A percentile compares a stretch with the other conserved stretches of the same genome.
phyloP scores from a whole-genome alignment of 805 yeast genomes.

The Ogataea corticis region DNA sequence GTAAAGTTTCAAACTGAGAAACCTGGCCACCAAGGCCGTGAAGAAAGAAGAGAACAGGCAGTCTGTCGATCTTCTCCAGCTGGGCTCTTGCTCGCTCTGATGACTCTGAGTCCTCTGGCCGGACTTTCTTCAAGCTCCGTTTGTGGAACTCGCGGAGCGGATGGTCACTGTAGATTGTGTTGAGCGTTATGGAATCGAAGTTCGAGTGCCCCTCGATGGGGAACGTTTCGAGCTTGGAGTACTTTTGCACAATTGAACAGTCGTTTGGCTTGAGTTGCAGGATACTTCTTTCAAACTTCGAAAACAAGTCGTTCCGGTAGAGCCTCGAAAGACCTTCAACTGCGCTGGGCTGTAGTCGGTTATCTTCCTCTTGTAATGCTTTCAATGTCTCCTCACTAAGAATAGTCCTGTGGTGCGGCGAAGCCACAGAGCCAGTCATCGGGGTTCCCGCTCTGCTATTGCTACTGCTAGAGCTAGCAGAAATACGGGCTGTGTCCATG shows the following conservation, averaged over 20 bases:
- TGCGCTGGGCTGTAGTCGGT: conserved; percentile 4
- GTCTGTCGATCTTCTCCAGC: conserved; percentile 39
- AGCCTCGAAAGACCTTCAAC: conserved; percentile 12
- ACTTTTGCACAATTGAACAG: conserved; percentile 54
- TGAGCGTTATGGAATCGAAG: conserved; percentile 38
- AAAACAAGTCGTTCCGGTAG: conserved; percentile 19
- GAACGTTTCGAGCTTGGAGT: conserved; percentile 40
- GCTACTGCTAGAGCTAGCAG: background rate
- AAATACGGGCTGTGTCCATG: background rate
- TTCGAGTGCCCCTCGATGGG: conserved; percentile 29
- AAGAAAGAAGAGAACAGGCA: conserved; percentile 65
- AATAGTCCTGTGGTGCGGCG: conserved; percentile 2
- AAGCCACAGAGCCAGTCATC: background rate
- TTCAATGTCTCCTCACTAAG: conserved; percentile 19
- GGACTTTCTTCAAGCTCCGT: conserved; percentile 23
- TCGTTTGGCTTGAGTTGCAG: conserved; percentile 50
- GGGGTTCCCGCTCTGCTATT: background rate
- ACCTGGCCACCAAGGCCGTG: conserved; percentile 93
- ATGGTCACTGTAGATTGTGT: conserved; percentile 49
- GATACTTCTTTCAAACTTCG: conserved; percentile 44
- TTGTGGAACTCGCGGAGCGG: conserved; percentile 43
- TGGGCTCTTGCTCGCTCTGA: conserved; percentile 22
- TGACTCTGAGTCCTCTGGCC: conserved; percentile 16
- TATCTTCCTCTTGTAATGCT: conserved; percentile 22
- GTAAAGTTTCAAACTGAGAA: conserved; percentile 77